Evolutionary conservation across 2,329 filamentous ascomycete genomes (phyloP), one percentile per base, ranked within the genome.

Genomic region (Canariomyces notabilis): DNA sequence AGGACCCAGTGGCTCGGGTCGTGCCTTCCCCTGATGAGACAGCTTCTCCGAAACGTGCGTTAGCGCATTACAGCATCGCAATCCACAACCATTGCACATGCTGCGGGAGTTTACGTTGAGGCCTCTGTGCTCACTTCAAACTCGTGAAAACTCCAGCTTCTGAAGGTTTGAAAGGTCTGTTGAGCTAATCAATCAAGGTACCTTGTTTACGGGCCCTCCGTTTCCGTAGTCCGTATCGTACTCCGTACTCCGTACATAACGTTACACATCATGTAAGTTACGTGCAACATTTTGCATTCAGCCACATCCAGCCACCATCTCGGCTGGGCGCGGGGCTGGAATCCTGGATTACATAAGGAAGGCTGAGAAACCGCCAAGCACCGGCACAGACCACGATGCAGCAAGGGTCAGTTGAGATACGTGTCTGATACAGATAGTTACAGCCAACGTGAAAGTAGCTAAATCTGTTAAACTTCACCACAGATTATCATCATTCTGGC

Each of bases 341-440:
- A n/a, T n/a, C n/a, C n/a, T n/a, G n/a, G n/a, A n/a, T n/a, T n/a
- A n/a, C n/a, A n/a, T n/a, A n/a, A n/a, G n/a, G n/a, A n/a, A n/a
- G n/a, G n/a, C n/a, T n/a, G n/a, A n/a, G n/a, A n/a, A n/a, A n/a
- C n/a, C n/a, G n/a, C n/a, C n/a, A n/a, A n/a, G n/a, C 19, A 22
- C 22, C 29, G 22, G 44, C 50, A 52, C 46, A 35, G 43, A 40
- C 44, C 44, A 40, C 22, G 36, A 18, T 44, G 34, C 8, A 6
- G 35, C 49, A 54, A 42, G 52, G 51, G 49, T 44, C 34, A 37
- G 46, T 33, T 51, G 42, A 50, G 52, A 54, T 54, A 54, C 52
- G 52, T 54, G 52, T 54, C 52, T 37, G 48, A 44, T n/a, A n/a
- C n/a, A n/a, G n/a, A n/a, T n/a, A n/a, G n/a, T n/a, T n/a, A n/a